These are phyloP conservation scores for Quillaja saponaria DNA, from an alignment of 306 rosid genomes.

Conservation along the genomic window DNA sequence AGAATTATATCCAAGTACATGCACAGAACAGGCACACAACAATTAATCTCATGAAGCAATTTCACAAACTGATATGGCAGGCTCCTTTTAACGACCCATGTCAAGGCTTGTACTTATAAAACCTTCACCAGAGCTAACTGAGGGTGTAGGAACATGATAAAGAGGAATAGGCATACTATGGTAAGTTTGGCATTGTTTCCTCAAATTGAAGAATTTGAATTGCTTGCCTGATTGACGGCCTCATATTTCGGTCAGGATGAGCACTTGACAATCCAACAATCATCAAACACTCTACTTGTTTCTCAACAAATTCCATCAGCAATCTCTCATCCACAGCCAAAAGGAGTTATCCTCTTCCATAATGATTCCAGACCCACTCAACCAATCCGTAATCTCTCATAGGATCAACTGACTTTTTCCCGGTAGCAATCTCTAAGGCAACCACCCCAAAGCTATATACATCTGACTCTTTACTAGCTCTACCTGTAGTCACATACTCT, in stretches of 20 bases:
- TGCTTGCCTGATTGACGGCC: constrained; percentile 36
- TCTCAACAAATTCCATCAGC: constrained; percentile 6
- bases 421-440: constrained; percentile 26
- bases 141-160: constrained; percentile 19
- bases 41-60: too few species aligned
- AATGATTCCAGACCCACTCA: constrained; percentile 44
- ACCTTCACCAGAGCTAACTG: constrained; percentile 8
- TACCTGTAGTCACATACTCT: constrained; percentile 34
- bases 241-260: constrained; percentile 33
- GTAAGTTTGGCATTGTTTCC: constrained; percentile 29
- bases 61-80: background rate
- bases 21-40: too few species aligned
- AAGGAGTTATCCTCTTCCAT: constrained; percentile 28
- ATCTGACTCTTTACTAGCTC: too few species aligned
- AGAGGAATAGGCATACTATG: constrained; percentile 25
- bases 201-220: constrained; percentile 34
- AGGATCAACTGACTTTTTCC: constrained; percentile 23
- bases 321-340: constrained; percentile 29
- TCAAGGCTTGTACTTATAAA: constrained; percentile 30
- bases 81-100: constrained; percentile 17
- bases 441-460: constrained; percentile 42
- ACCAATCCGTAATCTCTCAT: constrained; percentile 26
- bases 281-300: constrained; percentile 38
- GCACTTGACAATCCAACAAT: constrained; percentile 39
- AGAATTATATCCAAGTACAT: too few species aligned